These are phyloP conservation scores for Xylogone sp. DNA, from an alignment of 2,329 filamentous ascomycete genomes.

Conservation along the genomic window DNA sequence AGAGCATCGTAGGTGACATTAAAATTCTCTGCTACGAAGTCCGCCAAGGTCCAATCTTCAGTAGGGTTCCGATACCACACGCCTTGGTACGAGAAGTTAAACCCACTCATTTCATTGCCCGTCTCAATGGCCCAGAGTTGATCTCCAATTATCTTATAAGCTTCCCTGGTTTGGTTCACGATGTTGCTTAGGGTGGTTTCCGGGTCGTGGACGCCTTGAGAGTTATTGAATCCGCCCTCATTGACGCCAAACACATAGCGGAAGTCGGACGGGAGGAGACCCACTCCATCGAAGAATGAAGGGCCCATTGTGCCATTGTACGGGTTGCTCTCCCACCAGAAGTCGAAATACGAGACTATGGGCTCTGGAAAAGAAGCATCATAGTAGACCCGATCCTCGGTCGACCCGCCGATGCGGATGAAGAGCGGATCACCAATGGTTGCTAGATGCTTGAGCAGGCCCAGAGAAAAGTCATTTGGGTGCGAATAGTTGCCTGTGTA, in stretches of 20 bases:
- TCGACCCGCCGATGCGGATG: not conserved
- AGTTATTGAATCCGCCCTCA: not conserved
- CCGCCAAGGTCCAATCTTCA: not conserved
- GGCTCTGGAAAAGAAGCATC: not conserved
- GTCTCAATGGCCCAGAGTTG: not conserved
- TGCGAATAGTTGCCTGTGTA: not conserved
- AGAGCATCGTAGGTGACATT: not conserved
- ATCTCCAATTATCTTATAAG: not conserved
- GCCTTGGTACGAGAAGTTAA: not conserved
- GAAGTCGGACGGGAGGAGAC: not conserved
- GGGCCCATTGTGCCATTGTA: not conserved
- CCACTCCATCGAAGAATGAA: not conserved
- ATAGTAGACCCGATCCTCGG: not conserved
- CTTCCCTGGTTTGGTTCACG: not conserved
- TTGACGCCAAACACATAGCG: not conserved
- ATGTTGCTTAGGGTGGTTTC: not conserved
- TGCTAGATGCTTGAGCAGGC: not conserved
- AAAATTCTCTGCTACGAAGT: not conserved
- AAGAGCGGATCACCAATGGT: not conserved
- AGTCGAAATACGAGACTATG: not conserved
- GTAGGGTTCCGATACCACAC: not conserved
- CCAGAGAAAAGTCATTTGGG: not conserved
- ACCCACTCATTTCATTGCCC: not conserved
- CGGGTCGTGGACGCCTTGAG: not conserved
- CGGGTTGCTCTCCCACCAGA: not conserved